These are phyloP conservation scores for Fomitopsis palustris DNA, from an alignment of 1,284 basidiomycete species.

Conservation along the genomic window DNA sequence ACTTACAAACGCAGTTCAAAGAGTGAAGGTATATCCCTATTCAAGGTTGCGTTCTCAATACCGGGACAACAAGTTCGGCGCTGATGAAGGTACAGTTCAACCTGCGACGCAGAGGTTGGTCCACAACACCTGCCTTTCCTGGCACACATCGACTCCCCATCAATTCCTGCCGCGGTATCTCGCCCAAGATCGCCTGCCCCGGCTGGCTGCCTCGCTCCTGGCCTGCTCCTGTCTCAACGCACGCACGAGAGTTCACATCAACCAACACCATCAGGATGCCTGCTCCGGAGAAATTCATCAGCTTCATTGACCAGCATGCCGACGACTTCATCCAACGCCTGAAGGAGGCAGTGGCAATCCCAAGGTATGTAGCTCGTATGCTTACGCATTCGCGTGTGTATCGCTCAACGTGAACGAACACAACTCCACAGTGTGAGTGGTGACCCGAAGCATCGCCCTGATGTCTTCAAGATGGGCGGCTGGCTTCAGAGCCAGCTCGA, in stretches of 20 bases:
- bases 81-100: not conserved
- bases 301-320: constrained; percentile 71
- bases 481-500: constrained; percentile 77
- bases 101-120: not conserved
- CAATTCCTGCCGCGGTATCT: not conserved
- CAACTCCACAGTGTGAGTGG: constrained; percentile 54
- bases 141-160: not conserved
- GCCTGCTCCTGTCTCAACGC: not conserved
- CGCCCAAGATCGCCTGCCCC: not conserved
- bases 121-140: not conserved
- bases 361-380: constrained; percentile 50
- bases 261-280: constrained; percentile 23
- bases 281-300: constrained; percentile 45
- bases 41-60: no score
- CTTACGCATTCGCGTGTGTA: not conserved
- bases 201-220: not conserved
- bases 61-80: not conserved
- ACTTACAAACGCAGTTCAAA: no score
- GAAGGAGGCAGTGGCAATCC: constrained; percentile 83
- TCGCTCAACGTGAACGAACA: not conserved
- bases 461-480: constrained; percentile 81
- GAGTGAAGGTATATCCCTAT: no score
- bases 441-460: constrained; percentile 62
- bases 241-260: not conserved
- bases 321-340: constrained; percentile 77